Evolutionary conservation across 2,329 filamentous ascomycete genomes (phyloP), one percentile per base, ranked within the genome.

Genomic region (Fusarium coffeatum): DNA sequence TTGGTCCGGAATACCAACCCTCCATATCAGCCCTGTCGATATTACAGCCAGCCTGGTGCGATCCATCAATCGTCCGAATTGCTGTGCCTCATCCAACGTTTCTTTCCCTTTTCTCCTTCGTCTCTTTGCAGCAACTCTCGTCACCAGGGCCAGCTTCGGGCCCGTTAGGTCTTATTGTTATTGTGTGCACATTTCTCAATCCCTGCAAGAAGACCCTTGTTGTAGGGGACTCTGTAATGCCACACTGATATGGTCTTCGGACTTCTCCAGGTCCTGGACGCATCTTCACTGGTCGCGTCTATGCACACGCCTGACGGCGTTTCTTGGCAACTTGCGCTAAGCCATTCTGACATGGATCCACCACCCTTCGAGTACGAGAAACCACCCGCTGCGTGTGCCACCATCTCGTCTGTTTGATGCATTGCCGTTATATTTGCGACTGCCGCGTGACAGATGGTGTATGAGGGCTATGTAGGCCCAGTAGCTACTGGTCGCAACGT

Each of bases 321-420:
- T 46, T 55, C 72, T 74, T 72, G 60, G 69, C 64, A 63, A 41
- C 40, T 27, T 49, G 42, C 51, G 48, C 71, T 59, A 68, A 41
- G 28, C 30, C 51, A 54, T 40, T 27, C 45, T 55, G 32, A 56
- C 55, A 49, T 53, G 30, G 42, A 53, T 50, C 58, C 18, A 30
- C 43, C 42, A 23, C 42, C 18, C 34, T 41, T 61, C 15, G 25
- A 28, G 57, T 49, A 57, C 59, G 43, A 13, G 49, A 16, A 59
- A 41, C 20, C 27, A 27, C 32, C 42, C 43, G 27, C 30, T 25
- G 43, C 42, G 20, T 63, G 67, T 68, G 67, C 47, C 50, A 59
- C 55, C 55, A 65, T 53, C 45, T 61, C 43, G 41, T 50, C 49
- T 55, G 37, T 55, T 55, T 46, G 42, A 57, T 50, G 53, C 43